Percentiles rank a stretch among this genome's conserved stretches.
Evolutionary conservation across 2,329 filamentous ascomycete species (phyloP).

Genomic region (Claviceps sp.): DNA sequence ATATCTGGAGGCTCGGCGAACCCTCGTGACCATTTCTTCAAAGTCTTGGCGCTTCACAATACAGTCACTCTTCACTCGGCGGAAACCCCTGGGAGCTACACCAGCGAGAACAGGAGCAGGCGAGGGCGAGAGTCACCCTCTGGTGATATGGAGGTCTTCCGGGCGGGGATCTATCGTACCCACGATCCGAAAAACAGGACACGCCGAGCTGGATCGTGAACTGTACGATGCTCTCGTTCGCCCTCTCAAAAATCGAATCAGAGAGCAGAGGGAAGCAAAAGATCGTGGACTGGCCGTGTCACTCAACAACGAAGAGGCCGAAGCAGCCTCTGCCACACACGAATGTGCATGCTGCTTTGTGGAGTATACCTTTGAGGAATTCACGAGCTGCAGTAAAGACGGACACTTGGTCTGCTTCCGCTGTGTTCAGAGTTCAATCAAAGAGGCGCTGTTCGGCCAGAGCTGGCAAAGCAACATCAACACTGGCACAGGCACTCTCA

Average conservation of each 20-base stretch:
- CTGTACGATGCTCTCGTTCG: conserved; percentile 43
- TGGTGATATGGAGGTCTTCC: conserved; percentile 47
- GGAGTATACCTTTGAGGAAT: conserved; percentile 56
- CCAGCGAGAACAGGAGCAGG: conserved; percentile 24
- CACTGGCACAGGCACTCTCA: conserved; percentile 56
- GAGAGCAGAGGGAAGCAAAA: conserved; percentile 30
- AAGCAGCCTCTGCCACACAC: conserved; percentile 39
- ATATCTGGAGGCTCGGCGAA: conserved; percentile 58
- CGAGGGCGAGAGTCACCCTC: conserved; percentile 45
- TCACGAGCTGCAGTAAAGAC: conserved; percentile 54
- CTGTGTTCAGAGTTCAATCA: conserved; percentile 70
- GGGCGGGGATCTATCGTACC: conserved; percentile 44
- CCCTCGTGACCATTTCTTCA: conserved; percentile 52
- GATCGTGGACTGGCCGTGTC: conserved; percentile 39
- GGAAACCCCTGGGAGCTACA: conserved; percentile 29
- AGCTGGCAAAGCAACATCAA: conserved; percentile 77
- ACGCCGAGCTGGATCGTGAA: conserved; percentile 48
- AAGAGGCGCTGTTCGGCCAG: conserved; percentile 85
- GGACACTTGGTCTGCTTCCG: conserved; percentile 67
- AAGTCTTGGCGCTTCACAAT: conserved; percentile 70
- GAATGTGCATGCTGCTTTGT: conserved; percentile 74
- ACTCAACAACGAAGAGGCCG: conserved; percentile 46
- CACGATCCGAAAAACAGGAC: conserved; percentile 51
- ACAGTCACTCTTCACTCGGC: conserved; percentile 54
- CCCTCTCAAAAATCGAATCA: conserved; percentile 35